A percentile compares a stretch with the other conserved stretches of the same genome.
phyloP scores from a whole-genome alignment of 257 asterid genomes.

The Primulina tabacum region DNA sequence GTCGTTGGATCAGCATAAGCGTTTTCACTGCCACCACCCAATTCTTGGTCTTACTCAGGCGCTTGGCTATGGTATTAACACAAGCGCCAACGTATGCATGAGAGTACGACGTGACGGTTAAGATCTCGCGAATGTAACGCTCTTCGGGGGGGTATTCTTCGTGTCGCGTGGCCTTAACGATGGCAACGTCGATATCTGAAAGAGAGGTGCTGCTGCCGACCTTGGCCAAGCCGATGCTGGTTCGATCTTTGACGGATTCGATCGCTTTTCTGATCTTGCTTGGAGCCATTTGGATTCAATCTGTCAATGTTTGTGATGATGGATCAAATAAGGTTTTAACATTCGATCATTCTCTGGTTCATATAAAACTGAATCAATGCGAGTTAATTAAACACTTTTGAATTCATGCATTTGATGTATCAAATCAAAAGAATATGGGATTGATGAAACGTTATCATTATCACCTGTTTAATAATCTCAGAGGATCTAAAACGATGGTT shows the following conservation, averaged over 20 bases:
- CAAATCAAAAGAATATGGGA: neutral
- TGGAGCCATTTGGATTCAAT: constrained; percentile 52
- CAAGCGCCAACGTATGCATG: constrained; percentile 67
- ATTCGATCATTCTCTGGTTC: neutral
- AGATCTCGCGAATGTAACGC: constrained; percentile 64
- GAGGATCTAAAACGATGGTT: neutral
- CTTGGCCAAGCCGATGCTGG: constrained; percentile 92
- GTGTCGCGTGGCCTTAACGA: constrained; percentile 91
- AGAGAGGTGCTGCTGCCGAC: constrained; percentile 65
- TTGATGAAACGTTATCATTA: neutral
- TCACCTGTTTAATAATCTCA: too few species aligned
- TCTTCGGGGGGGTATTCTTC: constrained; percentile 93
- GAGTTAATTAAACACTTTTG: neutral
- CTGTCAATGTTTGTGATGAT: neutral
- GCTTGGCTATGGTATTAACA: constrained; percentile 62
- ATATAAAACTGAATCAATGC: neutral
- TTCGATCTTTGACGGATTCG: constrained; percentile 85
- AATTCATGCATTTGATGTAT: neutral
- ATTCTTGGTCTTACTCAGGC: constrained; percentile 77
- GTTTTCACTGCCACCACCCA: constrained; percentile 94
- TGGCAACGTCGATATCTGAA: constrained; percentile 90
- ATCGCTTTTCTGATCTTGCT: constrained; percentile 83
- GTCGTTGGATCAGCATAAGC: constrained; percentile 76
- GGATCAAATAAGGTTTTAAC: neutral
- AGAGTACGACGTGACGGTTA: constrained; percentile 68